Evolutionary conservation across 208 protist species (phyloP).

Genomic region (Naegleria gruberi): DNA sequence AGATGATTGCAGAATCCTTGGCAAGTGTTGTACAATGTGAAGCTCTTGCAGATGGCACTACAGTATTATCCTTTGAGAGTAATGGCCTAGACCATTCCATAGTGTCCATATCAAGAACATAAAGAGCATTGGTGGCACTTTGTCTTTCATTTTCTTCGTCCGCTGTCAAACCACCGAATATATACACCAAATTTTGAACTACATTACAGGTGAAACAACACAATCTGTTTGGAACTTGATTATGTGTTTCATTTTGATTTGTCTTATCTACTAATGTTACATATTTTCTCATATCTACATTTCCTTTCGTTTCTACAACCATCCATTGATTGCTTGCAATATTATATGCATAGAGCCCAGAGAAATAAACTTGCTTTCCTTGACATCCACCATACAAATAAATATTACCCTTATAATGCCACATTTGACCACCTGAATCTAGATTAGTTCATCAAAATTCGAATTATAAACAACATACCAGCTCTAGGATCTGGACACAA

Average conservation of each 20-base stretch:
- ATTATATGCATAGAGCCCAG: background rate
- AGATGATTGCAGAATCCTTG: background rate
- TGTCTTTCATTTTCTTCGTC: background rate
- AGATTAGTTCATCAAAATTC: background rate
- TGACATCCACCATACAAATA: background rate
- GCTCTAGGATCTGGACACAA: slow-evolving; percentile 7
- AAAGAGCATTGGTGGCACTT: background rate
- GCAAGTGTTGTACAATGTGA: background rate
- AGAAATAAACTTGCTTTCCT: slow-evolving; percentile 3
- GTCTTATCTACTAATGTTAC: background rate
- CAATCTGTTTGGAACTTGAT: background rate
- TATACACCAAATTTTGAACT: background rate
- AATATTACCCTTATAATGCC: background rate
- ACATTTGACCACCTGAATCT: background rate
- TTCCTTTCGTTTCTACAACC: background rate
- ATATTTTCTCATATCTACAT: background rate
- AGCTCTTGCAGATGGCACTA: background rate
- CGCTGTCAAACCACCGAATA: background rate
- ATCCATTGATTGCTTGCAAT: background rate
- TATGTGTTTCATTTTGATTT: background rate
- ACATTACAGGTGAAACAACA: background rate
- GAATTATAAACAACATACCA: background rate
- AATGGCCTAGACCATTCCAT: background rate
- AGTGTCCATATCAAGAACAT: background rate
- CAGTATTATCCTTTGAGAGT: background rate